A percentile compares a stretch with the other conserved stretches of the same genome.
phyloP scores from a whole-genome alignment of 495 filamentous ascomycete genomes.

The Neurospora terricola region DNA sequence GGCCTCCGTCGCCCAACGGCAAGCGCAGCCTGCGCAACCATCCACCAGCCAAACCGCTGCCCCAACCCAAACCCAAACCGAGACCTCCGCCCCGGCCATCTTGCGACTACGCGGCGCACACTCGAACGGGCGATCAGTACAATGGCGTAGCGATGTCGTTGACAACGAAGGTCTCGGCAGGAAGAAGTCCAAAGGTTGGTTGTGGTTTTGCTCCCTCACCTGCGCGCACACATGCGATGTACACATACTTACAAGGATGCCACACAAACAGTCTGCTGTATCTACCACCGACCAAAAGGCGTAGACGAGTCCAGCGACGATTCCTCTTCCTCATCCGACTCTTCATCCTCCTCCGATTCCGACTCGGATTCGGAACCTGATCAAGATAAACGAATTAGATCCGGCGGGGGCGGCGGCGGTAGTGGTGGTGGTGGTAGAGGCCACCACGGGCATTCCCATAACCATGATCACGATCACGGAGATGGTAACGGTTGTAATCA shows the following conservation, averaged over 20 bases:
- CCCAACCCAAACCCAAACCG: constrained; percentile 5
- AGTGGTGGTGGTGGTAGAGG: constrained; percentile 5
- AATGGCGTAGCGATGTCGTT: constrained; percentile 88
- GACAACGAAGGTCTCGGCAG: constrained; percentile 94
- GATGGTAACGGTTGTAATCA: constrained; percentile 30
- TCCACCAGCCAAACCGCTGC: constrained; percentile 12
- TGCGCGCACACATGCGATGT: background rate
- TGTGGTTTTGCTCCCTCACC: background rate
- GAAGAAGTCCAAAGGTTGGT: constrained; percentile 83
- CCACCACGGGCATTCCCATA: constrained; percentile 8
- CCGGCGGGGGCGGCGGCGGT: constrained; percentile 12
- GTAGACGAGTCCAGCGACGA: constrained; percentile 82
- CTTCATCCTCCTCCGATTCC: constrained; percentile 32
- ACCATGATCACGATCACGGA: constrained; percentile 27
- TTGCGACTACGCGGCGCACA: constrained; percentile 37
- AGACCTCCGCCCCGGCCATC: constrained; percentile 27
- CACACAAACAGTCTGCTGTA: constrained; percentile 73
- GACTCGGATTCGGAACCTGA: constrained; percentile 36
- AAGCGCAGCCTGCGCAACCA: constrained; percentile 8
- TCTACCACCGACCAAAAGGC: constrained; percentile 79
- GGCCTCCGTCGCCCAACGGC: constrained; percentile 11
- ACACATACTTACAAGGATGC: background rate
- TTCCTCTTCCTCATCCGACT: constrained; percentile 58
- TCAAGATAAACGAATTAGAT: constrained; percentile 4
- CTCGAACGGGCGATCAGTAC: constrained; percentile 45